Conservation (phyloP, 371 early-diverging fungal species). For the Conidiobolus incongruus region DNA sequence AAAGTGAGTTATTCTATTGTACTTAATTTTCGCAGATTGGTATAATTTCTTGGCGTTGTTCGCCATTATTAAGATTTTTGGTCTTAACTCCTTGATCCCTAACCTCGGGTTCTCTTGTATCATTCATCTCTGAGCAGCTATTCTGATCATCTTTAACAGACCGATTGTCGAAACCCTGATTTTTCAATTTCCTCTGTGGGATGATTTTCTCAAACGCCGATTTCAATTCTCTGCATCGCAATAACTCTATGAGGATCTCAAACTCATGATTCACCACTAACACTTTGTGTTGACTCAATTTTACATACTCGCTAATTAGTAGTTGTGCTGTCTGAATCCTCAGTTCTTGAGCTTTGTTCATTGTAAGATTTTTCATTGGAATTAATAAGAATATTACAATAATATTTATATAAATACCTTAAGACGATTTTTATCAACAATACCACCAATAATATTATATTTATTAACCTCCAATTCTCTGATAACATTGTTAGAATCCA, state of each 20-base stretch:
- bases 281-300: constrained; percentile 55
- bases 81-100: no score
- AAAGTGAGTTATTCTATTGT: no score
- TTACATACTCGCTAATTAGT: constrained; percentile 65
- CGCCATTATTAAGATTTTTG: no score
- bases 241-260: constrained; percentile 53
- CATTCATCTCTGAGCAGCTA: no score
- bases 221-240: constrained; percentile 52
- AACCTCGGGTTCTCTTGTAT: no score
- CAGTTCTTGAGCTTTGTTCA: constrained; percentile 43
- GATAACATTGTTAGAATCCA: constrained; percentile 57
- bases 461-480: constrained; percentile 38
- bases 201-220: constrained; percentile 62
- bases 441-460: constrained; percentile 76
- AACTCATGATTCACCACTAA: constrained; percentile 82
- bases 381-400: background rate
- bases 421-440: constrained; percentile 85
- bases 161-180: no score
- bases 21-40: no score
- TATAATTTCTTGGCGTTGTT: no score
- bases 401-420: constrained; percentile 16
- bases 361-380: constrained; percentile 34
- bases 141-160: no score
- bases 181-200: constrained; percentile 54
- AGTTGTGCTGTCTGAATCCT: constrained; percentile 60